Base-by-base conservation (phyloP, 2,329 filamentous ascomycete species). In the Trichophyton benhamiae region DNA sequence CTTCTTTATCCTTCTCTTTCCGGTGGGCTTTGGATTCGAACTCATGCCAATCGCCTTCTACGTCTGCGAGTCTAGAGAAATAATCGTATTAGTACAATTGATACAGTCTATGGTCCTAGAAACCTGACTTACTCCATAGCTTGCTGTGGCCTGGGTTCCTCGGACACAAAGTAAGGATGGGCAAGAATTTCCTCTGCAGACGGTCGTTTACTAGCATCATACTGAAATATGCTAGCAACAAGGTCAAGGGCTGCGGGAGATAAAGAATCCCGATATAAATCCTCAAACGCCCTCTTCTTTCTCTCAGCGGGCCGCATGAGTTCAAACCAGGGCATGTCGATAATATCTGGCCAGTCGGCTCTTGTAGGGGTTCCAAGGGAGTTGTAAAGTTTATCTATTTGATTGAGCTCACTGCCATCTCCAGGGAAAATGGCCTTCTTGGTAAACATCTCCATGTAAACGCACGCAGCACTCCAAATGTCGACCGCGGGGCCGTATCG, bases 271-370 rank as follows among this genome's bases (percentile, higher is more conserved):
- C 82, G 82, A 72, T 96, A 99, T 69, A 87, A 88, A 33, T 95
- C 87, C 38, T 86, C 85, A 71, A 99, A 96, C 1, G 87, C 80
- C 64, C 84, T 88, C 46, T 84, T 83, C 65, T 85, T 84, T 63
- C 86, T 85, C 65, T 88, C 85, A 1, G 82, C 84, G 0, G 92
- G 91, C 13, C 91, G 82, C 66, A 99, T 81, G 15, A 99, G 82
- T 73, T 96, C 89, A 70, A 95, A 97, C 94, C 94, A 99, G 9
- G 92, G 89, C 85, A 96, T 94, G 61, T 96, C 88, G n/a, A 87
- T 81, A 20, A 97, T 83, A 7, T 85, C 87, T 1, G 94, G 91
- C 95, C 95, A 99, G 33, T 95, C 88, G 38, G 80, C 79, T 61
- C 84, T 83, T 48, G 85, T 95, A 0, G 94, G 94, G 0, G 92